phyloP scores from a whole-genome alignment of 176 grass and related monocot genomes.

The Avena atlantica region DNA sequence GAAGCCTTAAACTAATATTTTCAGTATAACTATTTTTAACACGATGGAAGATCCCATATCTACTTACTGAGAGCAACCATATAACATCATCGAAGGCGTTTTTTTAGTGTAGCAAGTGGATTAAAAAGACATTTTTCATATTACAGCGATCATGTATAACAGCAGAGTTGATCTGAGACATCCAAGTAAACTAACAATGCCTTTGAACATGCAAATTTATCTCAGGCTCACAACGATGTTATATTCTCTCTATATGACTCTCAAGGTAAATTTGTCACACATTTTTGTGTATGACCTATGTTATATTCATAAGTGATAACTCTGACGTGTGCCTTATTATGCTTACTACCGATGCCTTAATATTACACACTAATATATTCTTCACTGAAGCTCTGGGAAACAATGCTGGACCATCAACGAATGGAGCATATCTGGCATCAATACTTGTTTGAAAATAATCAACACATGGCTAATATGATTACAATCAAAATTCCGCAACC shows the following conservation, averaged over 20 bases:
- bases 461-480: too few species aligned
- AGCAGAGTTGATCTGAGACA: too few species aligned
- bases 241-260: slow-evolving; percentile 93
- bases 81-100: not conserved
- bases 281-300: not conserved
- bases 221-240: slow-evolving; percentile 50
- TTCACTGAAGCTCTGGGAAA: slow-evolving; percentile 69
- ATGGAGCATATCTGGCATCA: too few species aligned
- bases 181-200: too few species aligned
- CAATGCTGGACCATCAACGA: slow-evolving; percentile 64
- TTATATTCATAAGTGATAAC: not conserved
- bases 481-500: too few species aligned
- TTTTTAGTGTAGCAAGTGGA: too few species aligned
- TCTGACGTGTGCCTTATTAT: not conserved
- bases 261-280: slow-evolving; percentile 64
- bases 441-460: too few species aligned
- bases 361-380: slow-evolving; percentile 18
- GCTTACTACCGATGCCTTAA: not conserved
- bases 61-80: not conserved
- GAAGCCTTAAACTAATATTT: too few species aligned
- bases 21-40: too few species aligned
- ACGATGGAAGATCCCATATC: not conserved
- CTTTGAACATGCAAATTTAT: too few species aligned
- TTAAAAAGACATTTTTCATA: too few species aligned
- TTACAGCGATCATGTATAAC: too few species aligned